Conservation (phyloP, 495 filamentous ascomycete genomes). For the Penicillium riverlandense region DNA sequence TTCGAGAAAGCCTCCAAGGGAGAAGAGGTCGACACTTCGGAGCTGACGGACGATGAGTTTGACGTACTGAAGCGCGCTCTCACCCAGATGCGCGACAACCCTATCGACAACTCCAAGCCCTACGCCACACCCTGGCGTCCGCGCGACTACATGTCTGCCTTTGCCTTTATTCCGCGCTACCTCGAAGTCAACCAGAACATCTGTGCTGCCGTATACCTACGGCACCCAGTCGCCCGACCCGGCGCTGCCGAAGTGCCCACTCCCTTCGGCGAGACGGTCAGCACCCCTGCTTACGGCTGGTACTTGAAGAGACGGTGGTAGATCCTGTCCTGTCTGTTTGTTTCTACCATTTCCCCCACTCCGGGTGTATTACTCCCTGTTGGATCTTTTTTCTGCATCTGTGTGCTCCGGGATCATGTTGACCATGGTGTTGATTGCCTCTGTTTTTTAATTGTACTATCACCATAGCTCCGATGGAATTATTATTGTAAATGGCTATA, state of each 20-base stretch:
- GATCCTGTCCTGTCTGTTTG: conserved; percentile 6
- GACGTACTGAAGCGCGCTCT: conserved; percentile 42
- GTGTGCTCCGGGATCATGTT: conserved; percentile 18
- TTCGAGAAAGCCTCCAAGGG: conserved; percentile 35
- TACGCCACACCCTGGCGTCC: conserved; percentile 90
- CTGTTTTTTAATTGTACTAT: conserved; percentile 8
- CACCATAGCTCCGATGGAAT: conserved; percentile 20
- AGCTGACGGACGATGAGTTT: conserved; percentile 34
- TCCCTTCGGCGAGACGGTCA: conserved; percentile 58
- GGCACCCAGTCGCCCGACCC: conserved; percentile 88
- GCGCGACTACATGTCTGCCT: conserved; percentile 79
- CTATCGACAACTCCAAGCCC: conserved; percentile 67
- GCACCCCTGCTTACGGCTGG: conserved; percentile 84
- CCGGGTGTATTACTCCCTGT: conserved; percentile 34
- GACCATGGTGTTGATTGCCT: conserved; percentile 25
- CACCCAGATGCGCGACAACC: conserved; percentile 58
- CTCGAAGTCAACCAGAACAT: conserved; percentile 96
- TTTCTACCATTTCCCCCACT: conserved; percentile 10
- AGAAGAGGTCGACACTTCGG: conserved; percentile 29
- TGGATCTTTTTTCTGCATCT: conserved; percentile 24
- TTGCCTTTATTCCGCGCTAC: conserved; percentile 91
- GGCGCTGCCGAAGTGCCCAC: conserved; percentile 86
- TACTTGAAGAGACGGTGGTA: conserved; percentile 78
- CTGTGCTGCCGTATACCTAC: conserved; percentile 89
- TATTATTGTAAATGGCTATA: conserved; percentile 21